phyloP scores from a whole-genome alignment of 352 stramenopile genomes.

The Globisporangium perplexum region DNA sequence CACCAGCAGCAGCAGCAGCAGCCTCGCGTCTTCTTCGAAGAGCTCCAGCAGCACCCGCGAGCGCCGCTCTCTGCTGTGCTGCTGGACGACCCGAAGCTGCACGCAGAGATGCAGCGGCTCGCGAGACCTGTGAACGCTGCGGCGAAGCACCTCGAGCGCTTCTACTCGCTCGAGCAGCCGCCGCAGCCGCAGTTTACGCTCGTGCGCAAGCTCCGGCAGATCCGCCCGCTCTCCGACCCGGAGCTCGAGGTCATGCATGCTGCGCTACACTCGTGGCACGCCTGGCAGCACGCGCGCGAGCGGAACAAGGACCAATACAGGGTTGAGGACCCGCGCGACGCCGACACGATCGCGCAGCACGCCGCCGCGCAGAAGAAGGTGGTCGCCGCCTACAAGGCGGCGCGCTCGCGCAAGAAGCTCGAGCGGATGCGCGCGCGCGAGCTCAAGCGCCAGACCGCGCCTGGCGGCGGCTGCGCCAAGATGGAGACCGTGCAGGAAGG shows the following conservation, averaged over 20 bases:
- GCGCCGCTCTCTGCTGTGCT: conserved; percentile 1
- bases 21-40: conserved; percentile 10
- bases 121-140: conserved; percentile 37
- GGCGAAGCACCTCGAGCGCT: conserved; percentile 26
- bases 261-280: conserved; percentile 31
- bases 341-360: conserved; percentile 44
- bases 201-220: conserved; percentile 39
- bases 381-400: conserved; percentile 55
- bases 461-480: conserved; percentile 11
- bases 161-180: conserved; percentile 10
- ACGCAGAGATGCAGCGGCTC: conserved; percentile 28
- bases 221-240: conserved; percentile 28
- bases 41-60: neutral
- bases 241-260: conserved; percentile 32
- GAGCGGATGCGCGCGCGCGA: conserved; percentile 55
- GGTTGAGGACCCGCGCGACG: conserved; percentile 47
- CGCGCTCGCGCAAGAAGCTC: conserved; percentile 50
- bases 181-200: conserved; percentile 28
- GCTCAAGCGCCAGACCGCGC: conserved; percentile 22
- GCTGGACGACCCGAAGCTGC: conserved; percentile 37
- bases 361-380: conserved; percentile 61
- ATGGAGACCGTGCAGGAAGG: conserved; percentile 72
- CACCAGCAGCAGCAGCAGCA: neutral
- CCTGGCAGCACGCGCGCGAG: conserved; percentile 49
- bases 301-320: conserved; percentile 62